phyloP scores from a whole-genome alignment of 768 basidiomycete species.

The Mycena haematopus region DNA sequence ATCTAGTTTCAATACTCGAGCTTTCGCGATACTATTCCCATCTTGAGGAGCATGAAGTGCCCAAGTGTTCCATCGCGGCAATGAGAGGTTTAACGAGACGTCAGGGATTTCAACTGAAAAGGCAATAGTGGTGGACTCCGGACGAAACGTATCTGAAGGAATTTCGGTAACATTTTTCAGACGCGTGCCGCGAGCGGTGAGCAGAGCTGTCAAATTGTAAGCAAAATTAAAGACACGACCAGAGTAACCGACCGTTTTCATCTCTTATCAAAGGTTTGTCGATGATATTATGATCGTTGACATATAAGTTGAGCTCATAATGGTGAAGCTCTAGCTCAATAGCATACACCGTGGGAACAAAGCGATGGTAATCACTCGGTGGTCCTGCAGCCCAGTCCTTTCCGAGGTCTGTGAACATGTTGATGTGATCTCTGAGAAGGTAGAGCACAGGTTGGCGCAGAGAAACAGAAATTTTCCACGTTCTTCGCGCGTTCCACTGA shows the following conservation, averaged over 20 bases:
- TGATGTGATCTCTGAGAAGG: conserved; percentile 91
- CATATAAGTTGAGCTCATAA: conserved; percentile 79
- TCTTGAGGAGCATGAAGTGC: conserved; percentile 67
- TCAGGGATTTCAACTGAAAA: conserved; percentile 70
- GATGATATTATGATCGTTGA: conserved; percentile 97
- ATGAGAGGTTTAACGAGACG: conserved; percentile 60
- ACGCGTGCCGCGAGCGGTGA: conserved; percentile 66
- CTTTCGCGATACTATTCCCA: conserved; percentile 66
- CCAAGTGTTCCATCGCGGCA: conserved; percentile 92
- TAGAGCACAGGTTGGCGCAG: conserved; percentile 77
- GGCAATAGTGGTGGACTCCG: conserved; percentile 68
- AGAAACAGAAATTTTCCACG: conserved; percentile 79
- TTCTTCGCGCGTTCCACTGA: conserved; percentile 79
- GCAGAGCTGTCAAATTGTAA: conserved; percentile 59
- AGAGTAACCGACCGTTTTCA: conserved; percentile 73
- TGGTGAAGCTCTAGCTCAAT: conserved; percentile 76
- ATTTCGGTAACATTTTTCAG: conserved; percentile 61
- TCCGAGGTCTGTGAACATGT: conserved; percentile 91
- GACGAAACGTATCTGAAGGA: conserved; percentile 74
- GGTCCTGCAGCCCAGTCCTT: conserved; percentile 92
- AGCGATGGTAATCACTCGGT: conserved; percentile 78
- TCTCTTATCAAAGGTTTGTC: conserved; percentile 82
- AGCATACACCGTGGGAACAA: conserved; percentile 82
- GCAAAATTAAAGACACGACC: neutral
- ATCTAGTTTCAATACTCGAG: conserved; percentile 60